A percentile compares a stretch with the other conserved stretches of the same genome.
phyloP scores from a whole-genome alignment of 176 grass and related monocot genomes.

The Carex cristatella region DNA sequence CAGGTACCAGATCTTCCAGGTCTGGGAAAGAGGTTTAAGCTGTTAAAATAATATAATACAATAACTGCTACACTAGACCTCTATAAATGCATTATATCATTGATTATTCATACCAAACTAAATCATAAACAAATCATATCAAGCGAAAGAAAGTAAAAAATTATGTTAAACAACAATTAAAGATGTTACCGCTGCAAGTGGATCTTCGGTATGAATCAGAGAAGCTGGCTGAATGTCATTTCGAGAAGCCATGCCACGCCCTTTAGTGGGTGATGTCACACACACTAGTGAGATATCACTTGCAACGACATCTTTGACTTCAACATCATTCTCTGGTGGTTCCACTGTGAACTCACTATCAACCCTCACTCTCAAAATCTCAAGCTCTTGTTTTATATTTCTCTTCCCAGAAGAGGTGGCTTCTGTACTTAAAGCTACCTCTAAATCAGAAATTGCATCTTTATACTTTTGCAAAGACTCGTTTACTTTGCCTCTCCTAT shows the following conservation, averaged over 20 bases:
- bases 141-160: neutral
- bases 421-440: conserved; percentile 64
- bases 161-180: neutral
- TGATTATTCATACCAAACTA: neutral
- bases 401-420: conserved; percentile 49
- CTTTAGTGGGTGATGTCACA: conserved; percentile 55
- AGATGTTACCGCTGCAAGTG: conserved; percentile 66
- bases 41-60: neutral
- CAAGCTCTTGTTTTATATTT: conserved; percentile 66
- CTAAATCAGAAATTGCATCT: conserved; percentile 63
- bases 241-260: conserved; percentile 67
- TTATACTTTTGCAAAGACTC: conserved; percentile 51
- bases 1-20: neutral
- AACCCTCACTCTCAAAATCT: conserved; percentile 20
- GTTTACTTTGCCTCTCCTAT: conserved; percentile 87
- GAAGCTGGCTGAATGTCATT: conserved; percentile 58
- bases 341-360: conserved; percentile 20
- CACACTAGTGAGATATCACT: conserved; percentile 41
- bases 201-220: conserved; percentile 75
- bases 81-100: neutral
- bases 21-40: neutral
- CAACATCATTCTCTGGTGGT: conserved; percentile 30
- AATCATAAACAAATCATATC: neutral
- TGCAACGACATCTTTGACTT: conserved; percentile 7
- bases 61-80: neutral